Percentiles rank a stretch among this genome's conserved stretches.
These are phyloP conservation scores for Coniella vitis DNA, from an alignment of 2,329 filamentous ascomycete genomes.

Conservation along the genomic window DNA sequence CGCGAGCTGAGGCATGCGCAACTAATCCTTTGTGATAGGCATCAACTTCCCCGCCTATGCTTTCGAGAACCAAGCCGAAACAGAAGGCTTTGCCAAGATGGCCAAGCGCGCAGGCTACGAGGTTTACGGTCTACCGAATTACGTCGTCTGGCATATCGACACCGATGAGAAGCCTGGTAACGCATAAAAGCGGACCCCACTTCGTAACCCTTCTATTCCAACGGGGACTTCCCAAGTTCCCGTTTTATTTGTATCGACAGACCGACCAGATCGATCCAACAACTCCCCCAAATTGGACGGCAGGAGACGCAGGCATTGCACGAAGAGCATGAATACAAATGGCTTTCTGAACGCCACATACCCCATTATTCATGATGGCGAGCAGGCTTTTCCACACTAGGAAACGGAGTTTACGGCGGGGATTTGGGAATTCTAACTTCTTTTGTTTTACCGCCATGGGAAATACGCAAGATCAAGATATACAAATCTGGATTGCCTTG, in stretches of 20 bases:
- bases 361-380: constrained; percentile 11
- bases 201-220: constrained; percentile 11
- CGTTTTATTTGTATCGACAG: constrained; percentile 8
- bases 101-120: constrained; percentile 91
- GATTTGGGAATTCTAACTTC: constrained; percentile 8
- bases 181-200: constrained; percentile 28
- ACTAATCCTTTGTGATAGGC: constrained; percentile 41
- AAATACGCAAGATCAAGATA: constrained; percentile 14
- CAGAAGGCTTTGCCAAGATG: constrained; percentile 98
- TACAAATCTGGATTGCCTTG: neutral
- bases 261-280: constrained; percentile 6
- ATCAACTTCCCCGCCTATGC: constrained; percentile 97
- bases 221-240: neutral
- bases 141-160: constrained; percentile 98
- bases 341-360: constrained; percentile 14
- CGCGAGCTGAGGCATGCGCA: neutral
- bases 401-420: constrained; percentile 15
- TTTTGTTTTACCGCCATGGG: constrained; percentile 11
- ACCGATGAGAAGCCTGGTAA: constrained; percentile 93
- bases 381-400: constrained; percentile 6
- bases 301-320: constrained; percentile 17
- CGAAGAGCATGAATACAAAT: constrained; percentile 16
- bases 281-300: constrained; percentile 5
- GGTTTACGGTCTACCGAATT: constrained; percentile 90
- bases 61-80: constrained; percentile 98